A percentile compares a stretch with the other conserved stretches of the same genome.
Evolutionary conservation across 306 rosid species (phyloP).

Genomic region (Castanea sativa): DNA sequence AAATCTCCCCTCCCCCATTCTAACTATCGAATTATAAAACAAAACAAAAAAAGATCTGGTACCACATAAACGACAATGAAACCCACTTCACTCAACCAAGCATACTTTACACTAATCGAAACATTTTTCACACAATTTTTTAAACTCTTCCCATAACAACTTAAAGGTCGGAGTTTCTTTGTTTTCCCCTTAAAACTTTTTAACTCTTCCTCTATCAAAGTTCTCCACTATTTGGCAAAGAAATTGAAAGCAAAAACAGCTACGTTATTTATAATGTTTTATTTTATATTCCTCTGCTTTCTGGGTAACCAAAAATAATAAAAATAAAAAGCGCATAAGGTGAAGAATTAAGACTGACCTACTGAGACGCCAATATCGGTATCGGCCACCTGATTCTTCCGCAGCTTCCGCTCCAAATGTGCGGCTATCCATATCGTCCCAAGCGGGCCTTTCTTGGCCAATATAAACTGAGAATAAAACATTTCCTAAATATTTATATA

Average conservation of each 20-base stretch:
- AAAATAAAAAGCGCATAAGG: constrained; percentile 1
- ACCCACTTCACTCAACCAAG: not conserved
- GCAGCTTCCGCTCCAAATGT: constrained; percentile 97
- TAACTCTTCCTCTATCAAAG: not conserved
- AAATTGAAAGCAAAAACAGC: constrained; percentile 1
- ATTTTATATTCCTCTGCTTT: not conserved
- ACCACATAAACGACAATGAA: not conserved
- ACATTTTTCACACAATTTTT: no score
- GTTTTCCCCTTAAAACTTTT: not conserved
- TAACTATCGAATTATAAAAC: no score
- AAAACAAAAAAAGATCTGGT: no score
- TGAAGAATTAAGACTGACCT: constrained; percentile 51
- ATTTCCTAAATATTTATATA: constrained; percentile 26
- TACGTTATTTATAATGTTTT: not conserved
- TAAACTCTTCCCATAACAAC: not conserved
- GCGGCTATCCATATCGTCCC: constrained; percentile 99
- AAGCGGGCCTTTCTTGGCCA: constrained; percentile 99
- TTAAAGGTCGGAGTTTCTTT: not conserved
- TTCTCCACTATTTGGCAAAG: not conserved
- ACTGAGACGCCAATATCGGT: constrained; percentile 98
- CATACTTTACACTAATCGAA: not conserved
- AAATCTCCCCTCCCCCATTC: no score
- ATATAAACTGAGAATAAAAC: constrained; percentile 98
- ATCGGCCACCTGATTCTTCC: constrained; percentile 99
- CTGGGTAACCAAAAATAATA: not conserved